Evolutionary conservation across 345 rosid species (phyloP).

Genomic region (Sapria himalayana): DNA sequence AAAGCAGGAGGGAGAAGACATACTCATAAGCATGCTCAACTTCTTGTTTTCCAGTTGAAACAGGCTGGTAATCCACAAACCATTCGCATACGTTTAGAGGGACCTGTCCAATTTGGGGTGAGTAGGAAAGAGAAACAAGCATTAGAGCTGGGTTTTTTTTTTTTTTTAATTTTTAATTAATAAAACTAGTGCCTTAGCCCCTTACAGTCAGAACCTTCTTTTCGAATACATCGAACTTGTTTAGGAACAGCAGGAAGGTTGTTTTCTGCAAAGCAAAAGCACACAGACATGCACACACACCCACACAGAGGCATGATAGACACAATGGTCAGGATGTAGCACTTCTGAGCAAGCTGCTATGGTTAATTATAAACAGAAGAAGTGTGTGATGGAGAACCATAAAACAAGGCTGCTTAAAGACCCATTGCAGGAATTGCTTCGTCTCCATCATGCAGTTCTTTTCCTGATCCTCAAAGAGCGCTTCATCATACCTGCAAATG

Average conservation of each 20-base stretch:
- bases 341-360: no score
- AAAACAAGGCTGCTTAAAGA: conserved; percentile 90
- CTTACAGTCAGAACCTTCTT: conserved; percentile 80
- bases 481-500: conserved; percentile 61
- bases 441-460: conserved; percentile 92
- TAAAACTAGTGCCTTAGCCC: not conserved
- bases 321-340: no score
- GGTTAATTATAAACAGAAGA: not conserved
- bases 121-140: no score
- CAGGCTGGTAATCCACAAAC: conserved; percentile 89
- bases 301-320: no score
- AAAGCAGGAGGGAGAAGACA: no score
- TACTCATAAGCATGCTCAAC: conserved; percentile 92
- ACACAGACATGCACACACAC: no score
- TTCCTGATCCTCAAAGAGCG: conserved; percentile 75
- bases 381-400: conserved; percentile 28
- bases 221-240: conserved; percentile 94
- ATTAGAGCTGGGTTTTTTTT: conserved; percentile 1
- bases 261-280: conserved; percentile 53
- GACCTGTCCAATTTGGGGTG: conserved; percentile 29
- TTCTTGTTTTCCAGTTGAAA: conserved; percentile 81
- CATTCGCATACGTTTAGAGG: conserved; percentile 77
- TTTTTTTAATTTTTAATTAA: not conserved
- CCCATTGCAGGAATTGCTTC: conserved; percentile 89
- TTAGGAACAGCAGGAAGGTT: conserved; percentile 85